These are phyloP conservation scores for Coccomyxa sp. DNA, from an alignment of 139 green algal genomes.

Conservation along the genomic window DNA sequence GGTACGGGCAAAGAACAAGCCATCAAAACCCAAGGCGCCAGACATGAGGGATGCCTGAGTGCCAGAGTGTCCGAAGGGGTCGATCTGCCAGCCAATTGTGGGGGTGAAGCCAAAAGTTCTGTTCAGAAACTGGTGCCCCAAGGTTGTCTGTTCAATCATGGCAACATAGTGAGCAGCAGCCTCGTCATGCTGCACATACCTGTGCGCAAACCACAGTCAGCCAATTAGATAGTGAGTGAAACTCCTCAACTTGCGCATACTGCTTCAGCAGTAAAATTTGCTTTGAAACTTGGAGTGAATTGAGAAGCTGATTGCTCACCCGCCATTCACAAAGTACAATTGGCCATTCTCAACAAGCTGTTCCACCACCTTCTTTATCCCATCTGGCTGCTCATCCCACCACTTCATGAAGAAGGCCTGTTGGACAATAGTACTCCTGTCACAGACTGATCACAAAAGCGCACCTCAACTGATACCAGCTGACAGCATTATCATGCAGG, in stretches of 20 bases:
- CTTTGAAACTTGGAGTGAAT: background rate
- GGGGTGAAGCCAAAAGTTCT: slow-evolving; percentile 57
- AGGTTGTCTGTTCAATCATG: slow-evolving; percentile 87
- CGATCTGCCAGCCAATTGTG: slow-evolving; percentile 79
- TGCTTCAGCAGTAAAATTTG: background rate
- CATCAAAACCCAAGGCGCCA: slow-evolving; percentile 67
- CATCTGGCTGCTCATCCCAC: slow-evolving; percentile 65
- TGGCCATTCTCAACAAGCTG: slow-evolving; percentile 41
- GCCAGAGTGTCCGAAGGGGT: slow-evolving; percentile 88
- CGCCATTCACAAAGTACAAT: slow-evolving; percentile 82
- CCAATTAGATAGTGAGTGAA: background rate
- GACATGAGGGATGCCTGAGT: slow-evolving; percentile 76
- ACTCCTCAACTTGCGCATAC: background rate
- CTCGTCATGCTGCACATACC: slow-evolving; percentile 85
- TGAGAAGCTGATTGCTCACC: slow-evolving; percentile 16
- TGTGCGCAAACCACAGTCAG: background rate
- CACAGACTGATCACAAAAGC: background rate
- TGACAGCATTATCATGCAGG: background rate
- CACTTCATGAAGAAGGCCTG: slow-evolving; percentile 81
- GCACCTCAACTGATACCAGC: background rate
- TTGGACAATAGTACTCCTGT: background rate
- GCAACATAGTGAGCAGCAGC: slow-evolving; percentile 71
- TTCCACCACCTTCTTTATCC: slow-evolving; percentile 34
- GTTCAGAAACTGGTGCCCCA: slow-evolving; percentile 48
- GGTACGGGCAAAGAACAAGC: slow-evolving; percentile 77